Conservation (phyloP, 805 yeast species). For the Zygoascus bituminiphila region DNA sequence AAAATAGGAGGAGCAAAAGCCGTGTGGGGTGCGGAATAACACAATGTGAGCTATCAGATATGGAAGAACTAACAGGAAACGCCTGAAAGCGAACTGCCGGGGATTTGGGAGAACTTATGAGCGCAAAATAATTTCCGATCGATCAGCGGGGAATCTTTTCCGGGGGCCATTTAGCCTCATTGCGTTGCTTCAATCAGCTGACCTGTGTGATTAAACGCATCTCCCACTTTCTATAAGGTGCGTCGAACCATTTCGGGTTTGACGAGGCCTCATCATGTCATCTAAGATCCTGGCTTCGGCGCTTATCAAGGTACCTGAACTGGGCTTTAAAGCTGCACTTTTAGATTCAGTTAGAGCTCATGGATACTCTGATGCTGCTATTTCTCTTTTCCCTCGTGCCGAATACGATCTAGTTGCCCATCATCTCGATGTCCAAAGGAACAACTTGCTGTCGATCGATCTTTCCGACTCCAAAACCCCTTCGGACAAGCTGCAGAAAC, state of each 20-base stretch:
- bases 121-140: too few relatives aligned
- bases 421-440: conserved; percentile 39
- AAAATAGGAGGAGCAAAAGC: not conserved
- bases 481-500: conserved; percentile 37
- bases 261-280: not conserved
- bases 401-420: conserved; percentile 47
- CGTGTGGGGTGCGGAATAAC: not conserved
- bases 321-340: conserved; percentile 47
- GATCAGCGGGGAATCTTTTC: too few relatives aligned
- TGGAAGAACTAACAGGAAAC: too few relatives aligned
- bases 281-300: conserved; percentile 33
- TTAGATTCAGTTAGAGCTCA: conserved; percentile 40
- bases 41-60: not conserved
- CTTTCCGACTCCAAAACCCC: conserved; percentile 34
- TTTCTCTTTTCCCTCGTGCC: conserved; percentile 37
- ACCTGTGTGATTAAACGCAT: not conserved
- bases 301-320: conserved; percentile 37
- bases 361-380: conserved; percentile 45
- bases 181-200: not conserved
- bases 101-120: too few relatives aligned
- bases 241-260: conserved; percentile 1
- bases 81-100: too few relatives aligned
- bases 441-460: conserved; percentile 19
- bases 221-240: not conserved
- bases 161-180: too few relatives aligned